These are phyloP conservation scores for Penicillium glabrum DNA, from an alignment of 2,329 filamentous ascomycete species.

Conservation along the genomic window DNA sequence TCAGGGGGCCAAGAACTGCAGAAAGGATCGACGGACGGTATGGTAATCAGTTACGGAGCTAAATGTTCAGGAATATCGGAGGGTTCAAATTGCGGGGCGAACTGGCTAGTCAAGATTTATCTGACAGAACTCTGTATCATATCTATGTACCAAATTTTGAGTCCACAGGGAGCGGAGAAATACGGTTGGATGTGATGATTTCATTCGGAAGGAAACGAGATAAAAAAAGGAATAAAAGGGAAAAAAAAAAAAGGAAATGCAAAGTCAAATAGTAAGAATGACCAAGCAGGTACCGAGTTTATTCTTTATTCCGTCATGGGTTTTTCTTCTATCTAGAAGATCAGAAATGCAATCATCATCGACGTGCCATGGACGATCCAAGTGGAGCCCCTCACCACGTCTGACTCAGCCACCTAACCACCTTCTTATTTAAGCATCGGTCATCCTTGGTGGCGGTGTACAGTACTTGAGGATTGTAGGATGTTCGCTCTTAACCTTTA, in stretches of 20 bases:
- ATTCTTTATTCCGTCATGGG: background rate
- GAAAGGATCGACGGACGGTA: constrained; percentile 2
- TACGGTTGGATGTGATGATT: constrained; percentile 16
- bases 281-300: constrained; percentile 14
- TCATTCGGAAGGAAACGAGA: background rate
- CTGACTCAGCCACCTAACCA: constrained; percentile 2
- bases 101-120: background rate
- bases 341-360: constrained; percentile 18
- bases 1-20: constrained; percentile 5
- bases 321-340: background rate
- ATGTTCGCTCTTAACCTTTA: no score
- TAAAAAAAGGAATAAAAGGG: no score
- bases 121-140: background rate
- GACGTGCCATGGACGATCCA: constrained; percentile 21
- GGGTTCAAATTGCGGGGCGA: constrained; percentile 6
- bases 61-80: background rate
- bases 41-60: background rate
- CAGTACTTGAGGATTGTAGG: no score
- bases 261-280: constrained; percentile 2
- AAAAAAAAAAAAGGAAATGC: background rate
- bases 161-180: constrained; percentile 14
- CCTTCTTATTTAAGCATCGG: background rate
- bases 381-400: constrained; percentile 7
- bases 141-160: background rate
- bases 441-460: background rate